phyloP scores from a whole-genome alignment of 768 basidiomycete genomes.

The Mycena leptocephala region DNA sequence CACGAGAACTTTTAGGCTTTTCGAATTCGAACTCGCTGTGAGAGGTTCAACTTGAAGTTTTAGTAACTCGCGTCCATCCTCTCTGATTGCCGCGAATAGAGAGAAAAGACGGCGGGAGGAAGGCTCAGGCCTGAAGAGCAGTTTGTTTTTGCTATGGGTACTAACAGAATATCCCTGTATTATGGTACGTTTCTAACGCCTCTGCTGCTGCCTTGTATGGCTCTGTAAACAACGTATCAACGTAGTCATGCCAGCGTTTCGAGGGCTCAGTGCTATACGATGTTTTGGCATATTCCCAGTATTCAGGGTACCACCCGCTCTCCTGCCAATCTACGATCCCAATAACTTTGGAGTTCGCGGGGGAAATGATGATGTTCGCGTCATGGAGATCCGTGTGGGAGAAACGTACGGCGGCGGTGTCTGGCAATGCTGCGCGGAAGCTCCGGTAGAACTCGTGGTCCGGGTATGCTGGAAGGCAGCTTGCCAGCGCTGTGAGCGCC shows the following conservation, averaged over 20 bases:
- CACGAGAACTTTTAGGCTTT: no score
- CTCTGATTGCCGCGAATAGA: no score
- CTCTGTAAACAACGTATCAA: neutral
- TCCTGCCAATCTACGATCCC: slow-evolving; percentile 41
- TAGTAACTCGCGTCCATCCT: no score
- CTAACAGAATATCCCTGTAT: neutral
- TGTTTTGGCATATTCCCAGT: neutral
- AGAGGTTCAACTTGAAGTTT: no score
- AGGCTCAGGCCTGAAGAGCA: no score
- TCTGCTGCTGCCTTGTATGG: neutral
- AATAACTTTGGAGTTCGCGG: slow-evolving; percentile 23
- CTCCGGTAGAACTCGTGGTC: slow-evolving; percentile 21
- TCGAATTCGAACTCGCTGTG: no score
- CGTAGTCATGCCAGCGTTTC: neutral
- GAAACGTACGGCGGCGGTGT: slow-evolving; percentile 22
- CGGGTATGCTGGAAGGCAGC: neutral
- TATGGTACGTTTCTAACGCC: no score
- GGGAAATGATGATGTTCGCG: neutral
- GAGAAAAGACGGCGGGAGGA: no score
- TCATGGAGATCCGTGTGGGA: neutral
- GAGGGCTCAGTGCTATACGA: neutral
- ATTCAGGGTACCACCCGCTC: slow-evolving; percentile 33
- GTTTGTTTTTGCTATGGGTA: no score
- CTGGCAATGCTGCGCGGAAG: slow-evolving; percentile 23
- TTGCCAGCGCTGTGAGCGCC: neutral